These are phyloP conservation scores for Ceratobasidium papillatum DNA, from an alignment of 1,284 basidiomycete genomes.

Conservation along the genomic window DNA sequence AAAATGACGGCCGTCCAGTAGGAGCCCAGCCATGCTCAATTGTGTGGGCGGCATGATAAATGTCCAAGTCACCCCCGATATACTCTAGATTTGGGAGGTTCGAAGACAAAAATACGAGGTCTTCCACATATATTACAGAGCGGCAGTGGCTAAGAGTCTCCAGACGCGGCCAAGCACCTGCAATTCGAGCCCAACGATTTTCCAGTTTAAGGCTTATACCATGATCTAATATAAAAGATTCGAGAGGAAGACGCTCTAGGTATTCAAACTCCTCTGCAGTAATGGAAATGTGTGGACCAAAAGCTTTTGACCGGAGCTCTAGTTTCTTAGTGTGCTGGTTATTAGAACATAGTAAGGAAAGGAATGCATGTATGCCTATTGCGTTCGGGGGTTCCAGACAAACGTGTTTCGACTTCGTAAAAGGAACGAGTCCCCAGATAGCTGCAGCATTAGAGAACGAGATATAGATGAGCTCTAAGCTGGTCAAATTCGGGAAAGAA, in stretches of 20 bases:
- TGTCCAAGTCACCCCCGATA: not conserved
- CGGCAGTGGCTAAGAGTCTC: not conserved
- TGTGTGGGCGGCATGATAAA: not conserved
- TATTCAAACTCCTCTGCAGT: too few relatives aligned
- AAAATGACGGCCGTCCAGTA: not conserved
- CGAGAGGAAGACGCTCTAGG: not conserved
- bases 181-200: not conserved
- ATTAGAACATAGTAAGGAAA: too few relatives aligned
- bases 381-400: too few relatives aligned
- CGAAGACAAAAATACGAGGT: not conserved
- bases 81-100: not conserved
- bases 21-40: not conserved
- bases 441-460: too few relatives aligned
- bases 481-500: too few relatives aligned
- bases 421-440: too few relatives aligned
- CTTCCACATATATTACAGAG: not conserved
- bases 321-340: too few relatives aligned
- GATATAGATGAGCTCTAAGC: too few relatives aligned
- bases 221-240: not conserved
- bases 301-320: too few relatives aligned
- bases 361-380: too few relatives aligned
- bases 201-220: not conserved
- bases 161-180: not conserved
- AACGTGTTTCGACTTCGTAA: too few relatives aligned
- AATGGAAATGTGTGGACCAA: too few relatives aligned